Base-by-base conservation (phyloP, 768 basidiomycete species). In the Calvatia gigantea region DNA sequence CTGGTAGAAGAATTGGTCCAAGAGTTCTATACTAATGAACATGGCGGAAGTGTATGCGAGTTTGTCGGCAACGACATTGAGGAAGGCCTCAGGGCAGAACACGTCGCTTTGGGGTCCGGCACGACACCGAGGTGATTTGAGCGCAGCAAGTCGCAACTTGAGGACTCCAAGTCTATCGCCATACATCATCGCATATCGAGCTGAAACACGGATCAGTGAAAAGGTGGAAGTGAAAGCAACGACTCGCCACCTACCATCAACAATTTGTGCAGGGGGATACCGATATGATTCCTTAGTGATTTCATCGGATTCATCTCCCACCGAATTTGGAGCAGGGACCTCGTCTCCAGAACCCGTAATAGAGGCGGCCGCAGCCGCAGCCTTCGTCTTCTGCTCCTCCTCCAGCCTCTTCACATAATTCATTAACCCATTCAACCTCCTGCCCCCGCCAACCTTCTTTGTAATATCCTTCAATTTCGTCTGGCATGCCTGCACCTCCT, bases 1-100 rank as follows among this genome's bases (percentile, higher is more conserved):
- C 78, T 96, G 93, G 65, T 98, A 97, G 78, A 98, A 98, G 79
- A 98, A 99, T 62, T 98, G 95, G 64, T 97, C 95, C 1, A 98
- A 81, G 8, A 99, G 78, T 68, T 99, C 97, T 57, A 99, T 97
- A 73, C 94, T 97, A 78, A 99, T 97, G 70, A 98, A 98, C 89
- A 98, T 93, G 2, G 95, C 85, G 2, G 94, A 92, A 0, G 96
- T 98, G 66, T 94, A 87, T 1, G 95, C 94, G 38, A 99, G 79
- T 70, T 99, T 98, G 69, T 98, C 92, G 2, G 97, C 94, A 19
- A 99, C 94, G 23, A 96, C 93, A 63, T 93, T 88, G 60, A 99
- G 80, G 83, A 98, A 98, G 0, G 91, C 90, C 69, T 99, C 97
- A 0, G 97, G 97, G 68, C 97, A 99, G 65, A 98, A 81, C 9